Evolutionary conservation across 2,329 filamentous ascomycete genomes (phyloP).

Genomic region (Sporothrix luriei): DNA sequence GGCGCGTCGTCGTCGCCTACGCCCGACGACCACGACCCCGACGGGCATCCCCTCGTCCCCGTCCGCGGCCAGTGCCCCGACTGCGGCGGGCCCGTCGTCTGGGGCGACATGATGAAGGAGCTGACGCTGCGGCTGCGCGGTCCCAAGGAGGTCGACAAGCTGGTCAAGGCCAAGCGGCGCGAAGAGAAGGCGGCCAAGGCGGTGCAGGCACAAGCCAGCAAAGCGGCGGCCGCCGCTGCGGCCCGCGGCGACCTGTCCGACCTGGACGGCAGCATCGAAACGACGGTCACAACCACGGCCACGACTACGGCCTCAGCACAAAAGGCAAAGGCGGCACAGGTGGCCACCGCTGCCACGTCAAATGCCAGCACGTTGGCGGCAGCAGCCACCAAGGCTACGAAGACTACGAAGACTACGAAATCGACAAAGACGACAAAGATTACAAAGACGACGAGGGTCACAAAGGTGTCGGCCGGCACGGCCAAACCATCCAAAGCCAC

Average conservation of each 20-base stretch:
- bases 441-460: slow-evolving; percentile 27
- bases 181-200: slow-evolving; percentile 29
- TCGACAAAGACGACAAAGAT: slow-evolving; percentile 21
- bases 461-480: background rate
- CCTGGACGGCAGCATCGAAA: background rate
- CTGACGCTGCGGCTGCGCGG: slow-evolving; percentile 73
- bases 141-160: slow-evolving; percentile 66
- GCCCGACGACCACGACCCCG: slow-evolving; percentile 23
- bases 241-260: background rate
- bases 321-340: background rate
- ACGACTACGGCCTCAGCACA: background rate
- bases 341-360: background rate
- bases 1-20: too few relatives aligned
- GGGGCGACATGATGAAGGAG: slow-evolving; percentile 81
- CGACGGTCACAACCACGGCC: too few relatives aligned
- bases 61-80: slow-evolving; percentile 68
- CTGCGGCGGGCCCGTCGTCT: slow-evolving; percentile 65
- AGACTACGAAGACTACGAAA: slow-evolving; percentile 27
- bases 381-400: slow-evolving; percentile 8
- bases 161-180: slow-evolving; percentile 57
- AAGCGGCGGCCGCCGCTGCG: background rate
- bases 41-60: slow-evolving; percentile 59
- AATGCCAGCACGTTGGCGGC: background rate
- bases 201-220: background rate
- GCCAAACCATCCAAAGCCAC: background rate